Conservation (phyloP, 2,329 filamentous ascomycete genomes). For the Aspergillus sp. region DNA sequence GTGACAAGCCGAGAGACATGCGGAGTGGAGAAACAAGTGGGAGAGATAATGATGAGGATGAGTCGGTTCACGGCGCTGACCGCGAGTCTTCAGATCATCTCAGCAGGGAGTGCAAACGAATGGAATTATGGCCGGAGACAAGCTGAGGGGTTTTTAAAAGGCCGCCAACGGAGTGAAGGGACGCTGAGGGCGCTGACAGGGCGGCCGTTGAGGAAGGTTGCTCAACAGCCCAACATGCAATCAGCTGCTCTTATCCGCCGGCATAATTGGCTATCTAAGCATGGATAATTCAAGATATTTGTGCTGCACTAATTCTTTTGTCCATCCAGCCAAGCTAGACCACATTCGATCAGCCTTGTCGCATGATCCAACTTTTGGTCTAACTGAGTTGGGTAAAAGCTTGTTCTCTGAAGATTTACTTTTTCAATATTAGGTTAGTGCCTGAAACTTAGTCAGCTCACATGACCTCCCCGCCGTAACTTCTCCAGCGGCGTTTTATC, state of each 20-base stretch:
- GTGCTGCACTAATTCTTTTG: constrained; percentile 7
- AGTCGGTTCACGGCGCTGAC: constrained; percentile 1
- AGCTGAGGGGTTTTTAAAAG: constrained; percentile 5
- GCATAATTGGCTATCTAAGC: constrained; percentile 11
- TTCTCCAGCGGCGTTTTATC: constrained; percentile 16
- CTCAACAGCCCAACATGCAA: constrained; percentile 27
- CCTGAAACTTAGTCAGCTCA: constrained; percentile 9
- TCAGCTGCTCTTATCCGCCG: constrained; percentile 12
- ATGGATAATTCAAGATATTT: constrained; percentile 8
- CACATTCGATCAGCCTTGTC: constrained; percentile 14
- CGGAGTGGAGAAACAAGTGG: constrained; percentile 19
- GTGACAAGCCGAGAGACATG: constrained; percentile 36
- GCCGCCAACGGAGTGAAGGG: constrained; percentile 4
- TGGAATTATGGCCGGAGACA: constrained; percentile 4
- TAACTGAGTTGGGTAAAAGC: constrained; percentile 6
- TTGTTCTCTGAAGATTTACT: not conserved
- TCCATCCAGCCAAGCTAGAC: not conserved
- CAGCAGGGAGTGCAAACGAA: constrained; percentile 14
- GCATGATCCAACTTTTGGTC: constrained; percentile 1
- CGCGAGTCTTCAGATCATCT: constrained; percentile 5
- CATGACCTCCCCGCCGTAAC: constrained; percentile 21
- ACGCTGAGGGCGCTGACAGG: constrained; percentile 8
- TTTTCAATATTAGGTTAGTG: not conserved
- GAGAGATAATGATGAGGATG: constrained; percentile 14
- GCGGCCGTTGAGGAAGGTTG: constrained; percentile 20